Percentiles rank a stretch among this genome's conserved stretches.
phyloP scores from a whole-genome alignment of 2,329 filamentous ascomycete genomes.

The Hymenoscyphus fructigenus region DNA sequence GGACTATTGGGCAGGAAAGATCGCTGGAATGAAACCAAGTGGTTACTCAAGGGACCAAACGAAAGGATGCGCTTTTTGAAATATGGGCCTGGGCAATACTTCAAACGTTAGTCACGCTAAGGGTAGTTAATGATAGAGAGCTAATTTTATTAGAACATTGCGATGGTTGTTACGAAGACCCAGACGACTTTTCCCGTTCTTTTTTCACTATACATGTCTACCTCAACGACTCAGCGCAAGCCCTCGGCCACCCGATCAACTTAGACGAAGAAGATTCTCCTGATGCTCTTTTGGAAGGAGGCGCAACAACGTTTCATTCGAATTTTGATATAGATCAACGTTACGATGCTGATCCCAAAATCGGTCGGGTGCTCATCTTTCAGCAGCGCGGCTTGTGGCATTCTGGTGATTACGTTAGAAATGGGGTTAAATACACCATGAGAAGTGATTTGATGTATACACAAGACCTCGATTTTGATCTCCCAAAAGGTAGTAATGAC shows the following conservation, averaged over 20 bases:
- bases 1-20: neutral
- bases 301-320: slow-evolving; percentile 56
- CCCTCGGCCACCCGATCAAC: slow-evolving; percentile 31
- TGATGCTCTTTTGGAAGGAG: slow-evolving; percentile 40
- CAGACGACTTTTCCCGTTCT: slow-evolving; percentile 26
- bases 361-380: slow-evolving; percentile 59
- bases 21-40: neutral
- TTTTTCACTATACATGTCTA: slow-evolving; percentile 58
- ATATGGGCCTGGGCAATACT: slow-evolving; percentile 72
- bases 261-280: slow-evolving; percentile 17
- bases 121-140: neutral
- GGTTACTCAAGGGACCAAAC: slow-evolving; percentile 53
- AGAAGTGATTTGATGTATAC: slow-evolving; percentile 55
- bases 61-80: slow-evolving; percentile 73
- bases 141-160: slow-evolving; percentile 54
- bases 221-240: slow-evolving; percentile 49
- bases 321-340: slow-evolving; percentile 40
- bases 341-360: slow-evolving; percentile 55
- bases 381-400: slow-evolving; percentile 54
- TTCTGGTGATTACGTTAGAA: slow-evolving; percentile 51
- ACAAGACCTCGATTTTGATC: slow-evolving; percentile 20
- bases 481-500: neutral
- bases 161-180: slow-evolving; percentile 58
- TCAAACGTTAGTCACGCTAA: slow-evolving; percentile 45
- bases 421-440: slow-evolving; percentile 56